Evolutionary conservation across 306 rosid species (phyloP), one percentile per base, ranked within the genome.

Genomic region (Vigna unguiculata): DNA sequence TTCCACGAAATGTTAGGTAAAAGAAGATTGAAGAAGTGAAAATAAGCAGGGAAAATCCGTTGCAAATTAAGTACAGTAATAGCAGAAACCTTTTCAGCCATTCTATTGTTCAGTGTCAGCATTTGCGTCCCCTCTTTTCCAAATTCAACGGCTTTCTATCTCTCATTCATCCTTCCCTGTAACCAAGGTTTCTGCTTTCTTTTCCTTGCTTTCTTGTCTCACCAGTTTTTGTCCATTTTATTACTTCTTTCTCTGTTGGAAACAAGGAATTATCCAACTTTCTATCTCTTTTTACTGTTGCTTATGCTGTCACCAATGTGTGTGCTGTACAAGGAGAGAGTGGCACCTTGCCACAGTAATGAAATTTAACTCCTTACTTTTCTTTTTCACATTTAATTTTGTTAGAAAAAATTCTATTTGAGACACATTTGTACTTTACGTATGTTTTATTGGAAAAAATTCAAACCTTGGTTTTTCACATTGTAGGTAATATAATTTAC

Each of bases 251-350:
- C 28, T 36, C 69, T 63, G 49, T 38, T 63, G 69, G 69, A 63
- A 63, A 63, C 49, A 38, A 36, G 69, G 28, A 63, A 63, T 63
- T 36, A 2, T 63, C 49, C 30, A 16, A 63, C 69, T 63, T 38
- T 32, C 19, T 38, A 1, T 62, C 36, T 19, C 36, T 9, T 9
- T 41, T 3, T 21, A 65, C 71, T 65, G 34, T 41, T 64, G 49
- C 17, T 65, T 65, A 40, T 41, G 52, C 19, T 40, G 52, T 20
- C 70, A 1, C 70, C 51, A 40, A 28, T 28, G 4, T 28, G 5
- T 28, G 32, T 28, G 3, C 32, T 28, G 32, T 4, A 28, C 32
- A 28, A 28, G 32, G 32, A 28, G 32, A 28, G 32, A 28, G 32
- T 28, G 32, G 4, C 32, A 28, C 32, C 3, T 28, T 28, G 32